Evolutionary conservation across 345 rosid genomes (phyloP), one percentile per base, ranked within the genome.

Genomic region (Mallotus nudiflorus): DNA sequence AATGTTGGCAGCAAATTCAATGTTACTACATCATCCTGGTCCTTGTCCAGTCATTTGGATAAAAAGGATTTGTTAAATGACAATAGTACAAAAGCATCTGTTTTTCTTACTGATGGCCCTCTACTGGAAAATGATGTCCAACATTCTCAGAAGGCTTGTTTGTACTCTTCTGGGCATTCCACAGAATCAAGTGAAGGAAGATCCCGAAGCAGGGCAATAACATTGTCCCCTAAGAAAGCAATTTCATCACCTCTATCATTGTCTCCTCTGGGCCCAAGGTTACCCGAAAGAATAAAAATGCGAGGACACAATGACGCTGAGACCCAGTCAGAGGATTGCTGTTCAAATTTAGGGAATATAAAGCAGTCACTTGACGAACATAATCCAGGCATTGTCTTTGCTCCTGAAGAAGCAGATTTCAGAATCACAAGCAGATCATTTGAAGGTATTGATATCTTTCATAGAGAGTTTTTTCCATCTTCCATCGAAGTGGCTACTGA

Each of bases 241-340:
- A 56, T 69, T 51, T 82, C 83, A 27, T 78, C 96, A 35, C 86
- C 89, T 69, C 89, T 84, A 56, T 88, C 91, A 25, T 75, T 87
- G 66, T 93, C 98, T 37, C 98, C 98, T 52, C 91, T 93, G 53
- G 97, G 98, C 74, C 97, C 93, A 24, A 93, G 77, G 74, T 82
- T 82, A 70, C 76, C 82, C 50, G 93, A 80, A 72, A 87, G 88
- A 82, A 71, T 79, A 27, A 83, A 83, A 69, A 45, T 77, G 67
- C 48, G 75, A 75, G 73, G 79, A 66, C 72, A 73, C 76, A 75
- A 82, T 77, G 72, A 76, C 81, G 39, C 57, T 61, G 55, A 82
- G 73, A 83, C 66, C 46, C 79, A 57, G 18, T 31, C 35, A 6
- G 73, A 81, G 35, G 76, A 81, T 63, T 62, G 68, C 49, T 64